phyloP scores from a whole-genome alignment of 2,329 filamentous ascomycete genomes.

The Coniella lustricola region DNA sequence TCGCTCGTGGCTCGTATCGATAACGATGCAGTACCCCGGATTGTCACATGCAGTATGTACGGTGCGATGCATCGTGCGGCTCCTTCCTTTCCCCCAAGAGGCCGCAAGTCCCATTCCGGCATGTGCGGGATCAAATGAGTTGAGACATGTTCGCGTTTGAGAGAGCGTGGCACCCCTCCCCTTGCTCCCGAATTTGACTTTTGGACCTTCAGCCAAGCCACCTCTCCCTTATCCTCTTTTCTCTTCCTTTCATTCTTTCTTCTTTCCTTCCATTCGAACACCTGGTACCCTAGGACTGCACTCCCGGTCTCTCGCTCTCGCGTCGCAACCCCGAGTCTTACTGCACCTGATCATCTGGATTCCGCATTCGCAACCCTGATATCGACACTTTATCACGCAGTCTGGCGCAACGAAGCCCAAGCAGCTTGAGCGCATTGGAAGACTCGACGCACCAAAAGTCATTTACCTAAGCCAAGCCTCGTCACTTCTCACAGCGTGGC shows the following conservation, averaged over 20 bases:
- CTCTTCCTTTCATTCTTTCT: neutral
- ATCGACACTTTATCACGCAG: no score
- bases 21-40: no score
- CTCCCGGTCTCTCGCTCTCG: neutral
- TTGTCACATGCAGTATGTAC: neutral
- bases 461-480: no score
- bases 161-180: no score
- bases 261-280: no score
- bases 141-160: constrained; percentile 7
- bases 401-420: no score
- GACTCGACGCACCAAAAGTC: no score
- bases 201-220: neutral
- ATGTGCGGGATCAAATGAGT: neutral
- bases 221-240: neutral
- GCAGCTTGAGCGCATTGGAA: no score
- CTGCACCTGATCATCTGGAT: neutral
- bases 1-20: no score
- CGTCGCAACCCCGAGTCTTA: neutral
- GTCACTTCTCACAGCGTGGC: neutral
- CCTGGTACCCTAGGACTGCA: no score
- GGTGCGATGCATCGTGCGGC: neutral
- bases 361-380: neutral
- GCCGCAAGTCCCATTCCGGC: no score
- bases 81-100: no score
- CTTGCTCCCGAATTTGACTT: neutral